Conservation (phyloP, 2,329 filamentous ascomycete genomes). For the Huntiella bhutanensis region DNA sequence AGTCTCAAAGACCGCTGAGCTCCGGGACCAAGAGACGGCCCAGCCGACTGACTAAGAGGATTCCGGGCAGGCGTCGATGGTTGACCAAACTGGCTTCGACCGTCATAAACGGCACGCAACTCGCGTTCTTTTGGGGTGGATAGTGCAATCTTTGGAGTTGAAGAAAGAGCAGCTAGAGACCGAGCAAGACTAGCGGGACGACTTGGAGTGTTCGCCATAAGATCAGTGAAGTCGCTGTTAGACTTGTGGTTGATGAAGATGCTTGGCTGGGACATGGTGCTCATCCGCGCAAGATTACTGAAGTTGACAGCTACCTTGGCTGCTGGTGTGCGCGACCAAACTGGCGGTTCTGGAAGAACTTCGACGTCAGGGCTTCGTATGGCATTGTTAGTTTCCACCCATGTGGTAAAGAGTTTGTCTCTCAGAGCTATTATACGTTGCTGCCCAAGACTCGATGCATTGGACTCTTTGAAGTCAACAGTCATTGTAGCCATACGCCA, state of each 20-base stretch:
- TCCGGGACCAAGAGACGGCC: background rate
- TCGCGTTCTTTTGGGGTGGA: constrained; percentile 25
- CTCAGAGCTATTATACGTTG: constrained; percentile 6
- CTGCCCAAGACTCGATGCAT: constrained; percentile 11
- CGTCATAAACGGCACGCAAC: constrained; percentile 13
- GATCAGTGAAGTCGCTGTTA: constrained; percentile 4
- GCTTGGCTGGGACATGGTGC: constrained; percentile 7
- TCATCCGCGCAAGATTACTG: constrained; percentile 7
- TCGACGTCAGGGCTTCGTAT: background rate
- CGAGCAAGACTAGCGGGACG: constrained; percentile 26
- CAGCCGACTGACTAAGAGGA: background rate
- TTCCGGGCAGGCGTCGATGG: background rate
- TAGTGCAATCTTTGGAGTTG: constrained; percentile 24
- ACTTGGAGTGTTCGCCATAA: constrained; percentile 25
- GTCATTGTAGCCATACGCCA: constrained; percentile 12
- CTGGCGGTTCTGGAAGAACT: background rate
- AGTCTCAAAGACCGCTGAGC: constrained; percentile 3
- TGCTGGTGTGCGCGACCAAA: constrained; percentile 8
- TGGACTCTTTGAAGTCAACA: constrained; percentile 11
- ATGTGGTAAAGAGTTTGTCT: constrained; percentile 6
- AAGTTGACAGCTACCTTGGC: constrained; percentile 2
- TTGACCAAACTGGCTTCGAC: background rate
- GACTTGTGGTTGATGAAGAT: background rate
- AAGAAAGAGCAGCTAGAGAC: constrained; percentile 20
- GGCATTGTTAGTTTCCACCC: constrained; percentile 5